These are phyloP conservation scores for Protea cynaroides DNA, from an alignment of 164 flowering plant species.

Conservation along the genomic window DNA sequence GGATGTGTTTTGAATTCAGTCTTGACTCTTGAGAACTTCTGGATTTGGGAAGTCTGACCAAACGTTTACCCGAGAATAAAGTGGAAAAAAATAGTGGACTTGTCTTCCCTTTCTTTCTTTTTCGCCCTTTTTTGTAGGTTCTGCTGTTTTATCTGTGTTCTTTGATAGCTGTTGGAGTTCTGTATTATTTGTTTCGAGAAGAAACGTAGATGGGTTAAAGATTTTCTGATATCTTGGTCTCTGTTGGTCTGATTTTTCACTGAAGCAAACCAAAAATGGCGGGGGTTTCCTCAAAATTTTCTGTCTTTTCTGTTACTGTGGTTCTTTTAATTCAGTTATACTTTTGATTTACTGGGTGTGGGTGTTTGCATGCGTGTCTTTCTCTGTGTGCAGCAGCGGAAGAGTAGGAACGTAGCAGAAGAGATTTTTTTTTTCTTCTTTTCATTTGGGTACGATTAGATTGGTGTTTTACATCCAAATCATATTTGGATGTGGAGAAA, in stretches of 20 bases:
- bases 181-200: not conserved
- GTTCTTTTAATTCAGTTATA: not conserved
- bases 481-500: constrained; percentile 37
- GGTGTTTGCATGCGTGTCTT: not conserved
- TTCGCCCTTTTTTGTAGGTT: constrained; percentile 1
- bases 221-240: too few relatives aligned
- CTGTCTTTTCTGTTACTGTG: constrained; percentile 1
- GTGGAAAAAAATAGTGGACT: constrained; percentile 10
- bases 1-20: constrained; percentile 2
- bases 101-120: constrained; percentile 5
- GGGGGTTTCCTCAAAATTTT: not conserved
- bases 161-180: constrained; percentile 2
- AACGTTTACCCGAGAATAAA: constrained; percentile 3
- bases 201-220: too few relatives aligned
- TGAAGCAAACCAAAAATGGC: not conserved
- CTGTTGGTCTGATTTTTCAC: not conserved
- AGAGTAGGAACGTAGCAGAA: constrained; percentile 3
- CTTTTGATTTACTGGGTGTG: not conserved
- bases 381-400: not conserved
- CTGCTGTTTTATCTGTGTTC: not conserved
- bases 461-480: constrained; percentile 7
- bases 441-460: constrained; percentile 3
- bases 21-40: constrained; percentile 7
- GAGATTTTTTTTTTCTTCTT: not conserved
- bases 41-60: constrained; percentile 12